Conservation (phyloP, 129 eudicot genomes). For the Tagetes erecta region DNA sequence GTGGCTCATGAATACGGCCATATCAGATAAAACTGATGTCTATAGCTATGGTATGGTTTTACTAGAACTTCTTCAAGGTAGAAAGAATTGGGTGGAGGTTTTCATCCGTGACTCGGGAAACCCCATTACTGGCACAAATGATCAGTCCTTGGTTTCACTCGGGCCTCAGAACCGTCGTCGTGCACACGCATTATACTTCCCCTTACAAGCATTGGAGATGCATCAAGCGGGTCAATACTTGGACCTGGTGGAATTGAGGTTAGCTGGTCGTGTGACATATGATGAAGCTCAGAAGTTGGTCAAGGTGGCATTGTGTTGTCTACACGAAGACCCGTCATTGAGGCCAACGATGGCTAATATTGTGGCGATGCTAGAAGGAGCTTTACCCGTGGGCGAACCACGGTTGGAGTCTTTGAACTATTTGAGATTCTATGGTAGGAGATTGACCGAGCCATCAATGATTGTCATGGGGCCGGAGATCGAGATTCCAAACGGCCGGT, state of each 20-base stretch:
- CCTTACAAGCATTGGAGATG: constrained; percentile 78
- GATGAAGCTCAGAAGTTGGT: constrained; percentile 79
- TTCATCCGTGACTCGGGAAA: constrained; percentile 41
- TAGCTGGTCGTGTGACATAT: constrained; percentile 52
- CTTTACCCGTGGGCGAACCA: constrained; percentile 52
- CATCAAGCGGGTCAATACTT: constrained; percentile 67
- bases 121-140: constrained; percentile 37
- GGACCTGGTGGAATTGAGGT: constrained; percentile 71
- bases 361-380: constrained; percentile 56
- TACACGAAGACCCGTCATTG: constrained; percentile 73
- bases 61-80: constrained; percentile 74
- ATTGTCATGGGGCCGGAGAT: constrained; percentile 40
- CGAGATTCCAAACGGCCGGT: neutral
- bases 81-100: constrained; percentile 58
- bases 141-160: constrained; percentile 31
- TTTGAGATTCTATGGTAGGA: constrained; percentile 74
- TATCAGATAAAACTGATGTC: constrained; percentile 84
- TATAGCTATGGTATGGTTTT: constrained; percentile 91
- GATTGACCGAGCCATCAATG: constrained; percentile 63
- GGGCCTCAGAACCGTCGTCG: constrained; percentile 27
- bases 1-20: constrained; percentile 86
- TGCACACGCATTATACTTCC: constrained; percentile 50
- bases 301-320: constrained; percentile 77
- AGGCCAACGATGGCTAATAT: constrained; percentile 71
- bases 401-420: constrained; percentile 59